Base-by-base conservation (phyloP, 202 grass and related monocot species). In the Saccharum hybrid region DNA sequence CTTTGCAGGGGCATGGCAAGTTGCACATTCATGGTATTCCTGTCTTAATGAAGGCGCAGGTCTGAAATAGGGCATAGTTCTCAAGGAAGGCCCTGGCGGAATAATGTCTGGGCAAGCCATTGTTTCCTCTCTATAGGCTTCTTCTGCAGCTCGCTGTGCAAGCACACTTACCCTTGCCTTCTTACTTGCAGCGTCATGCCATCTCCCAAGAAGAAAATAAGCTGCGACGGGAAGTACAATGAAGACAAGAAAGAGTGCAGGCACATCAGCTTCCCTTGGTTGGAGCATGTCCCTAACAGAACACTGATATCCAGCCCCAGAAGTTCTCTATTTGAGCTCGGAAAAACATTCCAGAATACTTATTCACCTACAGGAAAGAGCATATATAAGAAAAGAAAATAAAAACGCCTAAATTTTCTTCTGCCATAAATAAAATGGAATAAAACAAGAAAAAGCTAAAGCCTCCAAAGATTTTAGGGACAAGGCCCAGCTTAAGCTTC, bases 141-240 rank as follows among this genome's bases (percentile, higher is more conserved):
- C 96, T 76, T 94, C 93, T 74, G 91, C 91, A 26, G 91, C 89
- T 69, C 71, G 88, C 78, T 99, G 96, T 4, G 87, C 93, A 78
- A 93, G 86, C 72, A 90, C 74, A 81, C 74, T 86, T 87, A 86
- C 82, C 77, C 88, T 88, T 81, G 88, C 72, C 72, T 94, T 90
- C 82, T 92, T 96, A 81, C 83, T 96, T 65, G 72, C 66, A 79
- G 88, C 82, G 19, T 92, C 93, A 74, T 80, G 89, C 88, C 96
- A 99, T 94, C 88, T 99, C 72, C 96, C 96, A 38, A 99, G 91
- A 84, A 99, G 76, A 83, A 99, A 90, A 79, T 99, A 99, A 68
- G 91, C 87, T 57, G 96, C 83, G 68, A 99, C 87, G 48, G 96
- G 96, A 87, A 98, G 91, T 81, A 94, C 75, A 49, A 98, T 68